Evolutionary conservation across 768 basidiomycete genomes (phyloP), one percentile per base, ranked within the genome.

Genomic region (Suillus spraguei): DNA sequence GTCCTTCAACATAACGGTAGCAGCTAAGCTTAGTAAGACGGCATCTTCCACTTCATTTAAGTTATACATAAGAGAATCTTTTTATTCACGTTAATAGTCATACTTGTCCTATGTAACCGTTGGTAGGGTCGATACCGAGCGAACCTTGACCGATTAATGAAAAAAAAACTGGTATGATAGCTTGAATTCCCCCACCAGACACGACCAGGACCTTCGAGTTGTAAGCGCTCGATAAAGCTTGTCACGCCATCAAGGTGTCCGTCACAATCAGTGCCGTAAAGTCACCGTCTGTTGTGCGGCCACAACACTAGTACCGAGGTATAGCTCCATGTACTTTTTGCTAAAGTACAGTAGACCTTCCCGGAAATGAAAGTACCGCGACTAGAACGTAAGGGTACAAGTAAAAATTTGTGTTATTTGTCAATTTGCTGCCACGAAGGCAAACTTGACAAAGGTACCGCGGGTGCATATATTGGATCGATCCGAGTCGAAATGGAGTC

Each of bases 21-120:
- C 32, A 65, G 59, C 42, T 6, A 11, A 52, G 70, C 70, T 72
- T 74, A 72, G 70, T 75, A 72, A 75, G 74, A 66, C 71, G 71
- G 73, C 55, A 71, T 65, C 56, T 56, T 65, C 70, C 72, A 73
- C 66, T 70, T 49, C 55, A 68, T 58, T 60, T 39, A 33, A 59
- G 44, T 32, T 14, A 52, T 52, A 60, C 59, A 52, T 16, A 42
- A 24, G 10, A 53, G 22, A 52, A 54, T 52, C 50, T 16, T 50
- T 50, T 50, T 50, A 28, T 52, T 52, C 50, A 17, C 28, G 32
- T 53, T 33, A 53, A 53, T 20, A 10, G 32, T 33, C 1, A 20
- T 33, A 32, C 20, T 53, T n/a, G 32, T 11, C 10, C n/a, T 11
- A 13, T 38, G 17, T 17, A 8, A 42, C 7, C 8, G 8, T 22